phyloP scores from a whole-genome alignment of 495 filamentous ascomycete species.

The Astrothelium macrocarpum region DNA sequence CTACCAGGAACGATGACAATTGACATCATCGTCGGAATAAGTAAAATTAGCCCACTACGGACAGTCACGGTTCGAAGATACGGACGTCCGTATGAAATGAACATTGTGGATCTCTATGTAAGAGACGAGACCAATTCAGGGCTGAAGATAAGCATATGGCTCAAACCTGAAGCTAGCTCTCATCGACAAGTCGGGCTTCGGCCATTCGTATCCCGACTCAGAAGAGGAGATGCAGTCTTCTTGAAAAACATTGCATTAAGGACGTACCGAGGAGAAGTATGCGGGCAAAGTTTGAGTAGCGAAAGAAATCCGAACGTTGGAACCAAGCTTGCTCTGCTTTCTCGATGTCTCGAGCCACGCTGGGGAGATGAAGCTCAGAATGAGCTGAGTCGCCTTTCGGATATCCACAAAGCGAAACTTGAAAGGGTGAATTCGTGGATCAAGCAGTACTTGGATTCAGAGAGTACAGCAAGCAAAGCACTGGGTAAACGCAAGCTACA shows the following conservation, averaged over 20 bases:
- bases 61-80: slow-evolving; percentile 45
- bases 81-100: slow-evolving; percentile 34
- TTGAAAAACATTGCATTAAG: slow-evolving; percentile 67
- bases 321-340: slow-evolving; percentile 63
- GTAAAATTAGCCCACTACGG: slow-evolving; percentile 59
- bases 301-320: slow-evolving; percentile 56
- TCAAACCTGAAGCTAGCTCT: slow-evolving; percentile 31
- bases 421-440: background rate
- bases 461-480: slow-evolving; percentile 12
- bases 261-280: slow-evolving; percentile 61
- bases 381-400: background rate
- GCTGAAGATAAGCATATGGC: slow-evolving; percentile 80
- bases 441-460: slow-evolving; percentile 24
- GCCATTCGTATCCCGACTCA: slow-evolving; percentile 40
- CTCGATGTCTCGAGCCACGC: slow-evolving; percentile 31
- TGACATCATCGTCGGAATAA: slow-evolving; percentile 68
- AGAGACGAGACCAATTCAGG: slow-evolving; percentile 79
- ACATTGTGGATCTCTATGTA: slow-evolving; percentile 68
- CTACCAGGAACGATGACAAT: slow-evolving; percentile 69
- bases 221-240: slow-evolving; percentile 64
- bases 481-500: background rate
- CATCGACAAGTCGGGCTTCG: slow-evolving; percentile 20
- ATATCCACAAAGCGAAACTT: background rate
- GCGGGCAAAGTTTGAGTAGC: slow-evolving; percentile 45
- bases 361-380: slow-evolving; percentile 18